These are phyloP conservation scores for Claviceps maximensis DNA, from an alignment of 2,329 filamentous ascomycete genomes.

Conservation along the genomic window DNA sequence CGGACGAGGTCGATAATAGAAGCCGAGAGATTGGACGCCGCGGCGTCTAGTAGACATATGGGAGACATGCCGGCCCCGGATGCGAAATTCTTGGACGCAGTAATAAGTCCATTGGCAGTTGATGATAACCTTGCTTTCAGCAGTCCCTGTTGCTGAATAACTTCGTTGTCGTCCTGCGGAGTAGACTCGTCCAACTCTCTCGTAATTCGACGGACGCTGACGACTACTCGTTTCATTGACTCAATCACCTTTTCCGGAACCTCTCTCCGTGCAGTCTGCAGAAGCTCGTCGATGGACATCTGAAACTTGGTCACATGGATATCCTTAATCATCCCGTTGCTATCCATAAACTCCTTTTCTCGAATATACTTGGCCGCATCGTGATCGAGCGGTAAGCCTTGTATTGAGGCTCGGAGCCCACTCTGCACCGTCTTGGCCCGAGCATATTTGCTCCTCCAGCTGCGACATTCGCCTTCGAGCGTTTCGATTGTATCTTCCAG, in stretches of 20 bases:
- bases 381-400: slow-evolving; percentile 55
- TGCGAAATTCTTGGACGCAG: slow-evolving; percentile 83
- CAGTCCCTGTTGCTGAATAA: slow-evolving; percentile 47
- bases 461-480: slow-evolving; percentile 70
- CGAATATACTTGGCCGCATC: slow-evolving; percentile 55
- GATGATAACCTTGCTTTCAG: slow-evolving; percentile 76
- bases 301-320: slow-evolving; percentile 92
- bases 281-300: slow-evolving; percentile 79
- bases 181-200: slow-evolving; percentile 58
- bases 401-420: slow-evolving; percentile 65
- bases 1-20: slow-evolving; percentile 78
- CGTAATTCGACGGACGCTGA: slow-evolving; percentile 71
- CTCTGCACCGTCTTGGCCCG: slow-evolving; percentile 78
- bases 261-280: slow-evolving; percentile 63
- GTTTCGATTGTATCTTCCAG: slow-evolving; percentile 61
- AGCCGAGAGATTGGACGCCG: slow-evolving; percentile 77
- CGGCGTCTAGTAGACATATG: slow-evolving; percentile 85
- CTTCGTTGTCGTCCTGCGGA: slow-evolving; percentile 35
- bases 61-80: slow-evolving; percentile 73
- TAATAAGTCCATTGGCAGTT: slow-evolving; percentile 91
- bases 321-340: slow-evolving; percentile 73
- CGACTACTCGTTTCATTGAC: slow-evolving; percentile 74
- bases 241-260: slow-evolving; percentile 65
- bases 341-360: slow-evolving; percentile 54
- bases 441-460: slow-evolving; percentile 85